These are phyloP conservation scores for Boletus eberwhitei DNA, from an alignment of 768 basidiomycete genomes.

Conservation along the genomic window DNA sequence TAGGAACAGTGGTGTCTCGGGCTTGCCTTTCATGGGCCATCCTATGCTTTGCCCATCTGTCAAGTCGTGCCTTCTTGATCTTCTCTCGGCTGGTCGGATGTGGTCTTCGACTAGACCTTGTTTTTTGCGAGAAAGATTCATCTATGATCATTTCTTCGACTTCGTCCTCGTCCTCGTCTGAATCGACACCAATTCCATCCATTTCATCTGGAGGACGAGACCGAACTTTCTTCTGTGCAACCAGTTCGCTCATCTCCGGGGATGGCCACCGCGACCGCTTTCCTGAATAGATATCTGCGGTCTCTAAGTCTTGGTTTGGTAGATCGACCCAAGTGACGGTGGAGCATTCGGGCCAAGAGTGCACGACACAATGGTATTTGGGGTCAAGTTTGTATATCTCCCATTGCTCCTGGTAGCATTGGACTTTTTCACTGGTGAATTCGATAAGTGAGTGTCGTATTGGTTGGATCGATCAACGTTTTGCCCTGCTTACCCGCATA, in stretches of 20 bases:
- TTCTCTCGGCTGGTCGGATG: conserved; percentile 32
- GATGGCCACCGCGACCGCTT: conserved; percentile 30
- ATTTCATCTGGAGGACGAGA: conserved; percentile 16
- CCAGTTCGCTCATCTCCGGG: conserved; percentile 16
- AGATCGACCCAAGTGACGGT: conserved; percentile 21
- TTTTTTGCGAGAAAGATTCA: conserved; percentile 21
- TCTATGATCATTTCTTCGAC: conserved; percentile 52
- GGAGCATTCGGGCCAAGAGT: conserved; percentile 36
- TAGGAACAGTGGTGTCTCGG: conserved; percentile 27
- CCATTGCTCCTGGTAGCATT: conserved; percentile 76
- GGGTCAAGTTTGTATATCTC: conserved; percentile 83
- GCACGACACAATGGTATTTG: conserved; percentile 63
- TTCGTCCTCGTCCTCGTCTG: conserved; percentile 44
- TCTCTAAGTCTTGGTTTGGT: conserved; percentile 4
- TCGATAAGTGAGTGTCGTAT: conserved; percentile 9
- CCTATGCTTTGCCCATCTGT: conserved; percentile 29
- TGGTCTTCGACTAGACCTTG: conserved; percentile 14
- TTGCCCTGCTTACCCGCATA: conserved; percentile 59
- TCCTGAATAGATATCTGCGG: conserved; percentile 8
- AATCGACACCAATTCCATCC: conserved; percentile 25
- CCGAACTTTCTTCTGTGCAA: conserved; percentile 27
- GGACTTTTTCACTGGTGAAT: conserved; percentile 41
- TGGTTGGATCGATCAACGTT: not conserved
- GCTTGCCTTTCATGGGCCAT: conserved; percentile 27
- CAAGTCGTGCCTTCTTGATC: conserved; percentile 24